Evolutionary conservation across 1,284 basidiomycete genomes (phyloP).

Genomic region (Caloboletus firmus): DNA sequence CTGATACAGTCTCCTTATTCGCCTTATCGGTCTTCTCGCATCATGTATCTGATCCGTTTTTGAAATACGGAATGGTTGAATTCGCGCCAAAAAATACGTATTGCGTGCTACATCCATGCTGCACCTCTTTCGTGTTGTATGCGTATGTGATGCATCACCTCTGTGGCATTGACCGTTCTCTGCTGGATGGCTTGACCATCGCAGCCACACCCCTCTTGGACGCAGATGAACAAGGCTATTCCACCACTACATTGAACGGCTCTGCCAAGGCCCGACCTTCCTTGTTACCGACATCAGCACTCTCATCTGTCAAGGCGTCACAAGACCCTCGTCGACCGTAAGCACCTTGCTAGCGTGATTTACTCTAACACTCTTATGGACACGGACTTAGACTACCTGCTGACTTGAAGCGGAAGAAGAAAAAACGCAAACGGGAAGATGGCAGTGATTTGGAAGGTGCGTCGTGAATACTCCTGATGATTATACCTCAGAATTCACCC

Average conservation of each 20-base stretch:
- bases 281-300: slow-evolving; percentile 20
- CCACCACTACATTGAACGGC: slow-evolving; percentile 23
- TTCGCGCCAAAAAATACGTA: slow-evolving; percentile 12
- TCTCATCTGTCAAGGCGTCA: slow-evolving; percentile 32
- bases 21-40: slow-evolving; percentile 15
- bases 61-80: slow-evolving; percentile 6
- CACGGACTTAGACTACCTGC: slow-evolving; percentile 35
- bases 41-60: not conserved
- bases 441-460: slow-evolving; percentile 71
- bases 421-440: slow-evolving; percentile 81
- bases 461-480: slow-evolving; percentile 26
- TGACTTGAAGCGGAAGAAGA: slow-evolving; percentile 75
- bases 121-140: not conserved
- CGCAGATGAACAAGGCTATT: slow-evolving; percentile 25
- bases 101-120: not conserved
- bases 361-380: slow-evolving; percentile 8
- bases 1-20: slow-evolving; percentile 13
- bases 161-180: slow-evolving; percentile 12
- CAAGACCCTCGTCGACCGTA: slow-evolving; percentile 45
- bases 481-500: not conserved
- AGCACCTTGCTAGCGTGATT: slow-evolving; percentile 16
- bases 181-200: slow-evolving; percentile 3
- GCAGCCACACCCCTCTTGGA: slow-evolving; percentile 29
- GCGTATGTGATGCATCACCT: slow-evolving; percentile 10
- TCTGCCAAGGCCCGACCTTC: slow-evolving; percentile 26